Evolutionary conservation across 257 asterid genomes (phyloP), one percentile per base, ranked within the genome.

Genomic region (Penstemon eatonii): DNA sequence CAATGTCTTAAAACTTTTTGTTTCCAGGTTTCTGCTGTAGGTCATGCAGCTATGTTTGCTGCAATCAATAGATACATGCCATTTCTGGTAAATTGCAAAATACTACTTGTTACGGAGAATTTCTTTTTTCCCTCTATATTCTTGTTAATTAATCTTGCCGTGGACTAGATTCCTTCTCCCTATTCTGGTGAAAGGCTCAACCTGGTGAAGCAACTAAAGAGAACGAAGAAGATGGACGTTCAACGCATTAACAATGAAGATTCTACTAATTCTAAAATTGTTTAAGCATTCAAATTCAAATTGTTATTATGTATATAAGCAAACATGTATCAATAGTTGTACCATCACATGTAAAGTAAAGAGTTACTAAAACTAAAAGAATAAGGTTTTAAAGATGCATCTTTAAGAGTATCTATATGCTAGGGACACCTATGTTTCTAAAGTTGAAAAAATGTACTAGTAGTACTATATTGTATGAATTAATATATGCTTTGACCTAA

Each of bases 21-120:
- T 0, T 46, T 39, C 64, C 83, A 90, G 96, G 85, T 90, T 37
- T 81, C 97, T 59, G 89, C 96, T 6, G 85, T 90, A 15, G 97
- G 97, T 37, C 97, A 90, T 81, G 97, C 96, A 58, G 97, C 94
- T 18, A 86, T 90, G 74, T 79, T 90, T 50, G 89, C 95, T 63
- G 97, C 87, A 75, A 87, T 90, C 79, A 86, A 83, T 79, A 87
- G 75, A 83, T 90, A 90, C 79, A 42, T 69, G 54, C 96, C 96
- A 0, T 78, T 59, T 78, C 56, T 90, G 96, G 96, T 90, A 80
- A 68, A 45, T n/a, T 15, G 7, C 60, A 25, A 37, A 2, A 15
- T 36, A 3, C 50, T 19, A 36, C 63, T 52, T 58, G 7, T 8
- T 42, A 37, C 0, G 18, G 18, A 15, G 8, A 18, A 4, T 18